Evolutionary conservation across 176 grass and related monocot species (phyloP).

Genomic region (Saccharum spontaneum): DNA sequence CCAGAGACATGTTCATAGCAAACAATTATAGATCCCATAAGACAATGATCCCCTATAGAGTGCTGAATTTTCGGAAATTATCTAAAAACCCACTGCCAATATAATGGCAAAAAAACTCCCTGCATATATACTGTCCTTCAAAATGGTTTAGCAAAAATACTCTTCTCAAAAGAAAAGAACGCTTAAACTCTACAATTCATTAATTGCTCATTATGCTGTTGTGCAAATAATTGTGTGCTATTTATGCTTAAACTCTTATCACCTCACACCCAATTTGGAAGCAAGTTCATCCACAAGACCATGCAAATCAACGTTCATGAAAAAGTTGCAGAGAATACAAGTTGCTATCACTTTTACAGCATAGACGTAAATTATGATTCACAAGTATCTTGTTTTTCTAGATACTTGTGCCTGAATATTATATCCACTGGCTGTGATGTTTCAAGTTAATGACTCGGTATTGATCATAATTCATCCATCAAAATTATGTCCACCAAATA

Average conservation of each 20-base stretch:
- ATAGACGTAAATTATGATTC: neutral
- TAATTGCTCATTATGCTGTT: neutral
- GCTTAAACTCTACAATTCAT: neutral
- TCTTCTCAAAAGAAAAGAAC: neutral
- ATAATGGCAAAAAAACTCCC: neutral
- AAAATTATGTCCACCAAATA: neutral
- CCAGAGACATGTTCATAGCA: neutral
- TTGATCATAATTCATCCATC: neutral
- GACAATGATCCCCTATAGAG: neutral
- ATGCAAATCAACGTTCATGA: neutral
- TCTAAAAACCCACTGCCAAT: neutral
- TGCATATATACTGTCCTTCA: neutral
- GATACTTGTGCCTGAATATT: neutral
- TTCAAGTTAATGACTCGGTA: neutral
- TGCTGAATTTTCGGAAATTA: neutral
- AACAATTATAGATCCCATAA: neutral
- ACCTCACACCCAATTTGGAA: neutral
- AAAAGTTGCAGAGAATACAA: neutral
- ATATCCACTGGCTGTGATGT: neutral
- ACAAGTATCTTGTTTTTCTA: neutral
- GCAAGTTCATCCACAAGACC: neutral
- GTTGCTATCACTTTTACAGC: neutral
- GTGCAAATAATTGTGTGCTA: neutral
- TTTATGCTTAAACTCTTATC: neutral
- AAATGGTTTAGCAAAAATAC: neutral